Evolutionary conservation across 106 monocot genomes (phyloP), one percentile per base, ranked within the genome.

Genomic region (Acorus calamus): DNA sequence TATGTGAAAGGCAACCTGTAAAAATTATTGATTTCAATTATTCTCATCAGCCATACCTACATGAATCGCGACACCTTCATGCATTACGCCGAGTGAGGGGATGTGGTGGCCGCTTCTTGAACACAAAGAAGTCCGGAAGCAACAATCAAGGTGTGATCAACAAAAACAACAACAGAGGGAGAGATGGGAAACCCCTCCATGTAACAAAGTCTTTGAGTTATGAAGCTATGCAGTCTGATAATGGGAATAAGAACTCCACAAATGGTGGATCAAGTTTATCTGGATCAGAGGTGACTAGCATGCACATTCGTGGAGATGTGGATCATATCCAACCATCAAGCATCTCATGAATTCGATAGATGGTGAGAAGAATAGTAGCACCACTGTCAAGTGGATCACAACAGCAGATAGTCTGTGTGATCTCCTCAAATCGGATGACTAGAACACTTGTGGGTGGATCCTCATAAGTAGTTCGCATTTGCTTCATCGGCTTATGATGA

Each of bases 61-160:
- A 83, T 49, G 79, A 83, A 66, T 83, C 79, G 7, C 76, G 83
- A 28, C 83, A 83, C 58, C 83, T 78, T 59, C 83, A 83, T 68
- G 83, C 83, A n/a, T 65, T 75, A 68, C 74, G 78, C 3, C 74
- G 83, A 3, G 78, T 71, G 47, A 75, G 83, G 63, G 83, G 83
- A 41, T 74, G 66, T 48, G 78, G 83, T 9, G 83, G 89, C 11
- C 89, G 89, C 46, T 90, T 90, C 67, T 69, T 90, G 44, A 90
- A 83, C 73, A 80, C 80, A 0, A 86, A 86, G 60, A 80, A 72
- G 65, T 28, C 1, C 1, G 75, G 77, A 63, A 62, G 41, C 49
- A 67, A 48, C 45, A 70, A 8, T 42, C 68, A 78, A 63, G 64
- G 12, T 10, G 56, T 9, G 14, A 52, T 28, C 28, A 28, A 28